Evolutionary conservation across 352 stramenopile genomes (phyloP).

Genomic region (Phytopythium boreale): DNA sequence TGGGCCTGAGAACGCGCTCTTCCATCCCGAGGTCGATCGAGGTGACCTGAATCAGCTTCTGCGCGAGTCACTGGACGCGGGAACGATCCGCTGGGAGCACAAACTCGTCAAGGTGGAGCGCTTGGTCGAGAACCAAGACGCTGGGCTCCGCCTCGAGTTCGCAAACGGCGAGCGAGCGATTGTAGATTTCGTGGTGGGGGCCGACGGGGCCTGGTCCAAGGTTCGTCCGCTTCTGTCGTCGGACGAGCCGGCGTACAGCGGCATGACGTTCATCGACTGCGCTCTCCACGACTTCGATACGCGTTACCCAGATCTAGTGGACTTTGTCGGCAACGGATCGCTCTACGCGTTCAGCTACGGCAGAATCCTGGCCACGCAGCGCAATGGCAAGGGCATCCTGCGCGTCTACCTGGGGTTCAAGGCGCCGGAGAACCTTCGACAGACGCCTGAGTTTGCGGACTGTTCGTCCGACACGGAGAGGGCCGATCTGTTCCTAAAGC

Average conservation of each 20-base stretch:
- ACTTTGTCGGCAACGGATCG: slow-evolving; percentile 16
- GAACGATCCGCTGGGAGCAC: neutral
- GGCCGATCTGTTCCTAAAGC: neutral
- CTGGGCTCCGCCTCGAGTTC: neutral
- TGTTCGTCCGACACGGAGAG: neutral
- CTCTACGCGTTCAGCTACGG: slow-evolving; percentile 13
- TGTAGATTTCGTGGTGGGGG: neutral
- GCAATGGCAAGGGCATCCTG: slow-evolving; percentile 18
- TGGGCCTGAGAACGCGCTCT: neutral
- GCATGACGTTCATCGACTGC: neutral
- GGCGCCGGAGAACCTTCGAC: neutral
- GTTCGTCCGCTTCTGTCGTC: neutral
- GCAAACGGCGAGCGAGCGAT: neutral
- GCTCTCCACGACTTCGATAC: neutral
- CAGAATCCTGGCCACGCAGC: slow-evolving; percentile 16
- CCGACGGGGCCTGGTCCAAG: neutral
- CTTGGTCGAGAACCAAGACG: neutral
- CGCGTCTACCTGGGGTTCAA: slow-evolving; percentile 19
- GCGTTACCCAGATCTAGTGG: slow-evolving; percentile 14
- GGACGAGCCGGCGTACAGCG: neutral
- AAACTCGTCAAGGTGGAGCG: neutral
- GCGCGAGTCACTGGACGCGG: neutral
- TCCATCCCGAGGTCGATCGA: neutral
- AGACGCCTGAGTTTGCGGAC: neutral
- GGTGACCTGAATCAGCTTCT: neutral